These are phyloP conservation scores for Spathaspora sp. DNA, from an alignment of 1,139 yeast genomes.

Conservation along the genomic window DNA sequence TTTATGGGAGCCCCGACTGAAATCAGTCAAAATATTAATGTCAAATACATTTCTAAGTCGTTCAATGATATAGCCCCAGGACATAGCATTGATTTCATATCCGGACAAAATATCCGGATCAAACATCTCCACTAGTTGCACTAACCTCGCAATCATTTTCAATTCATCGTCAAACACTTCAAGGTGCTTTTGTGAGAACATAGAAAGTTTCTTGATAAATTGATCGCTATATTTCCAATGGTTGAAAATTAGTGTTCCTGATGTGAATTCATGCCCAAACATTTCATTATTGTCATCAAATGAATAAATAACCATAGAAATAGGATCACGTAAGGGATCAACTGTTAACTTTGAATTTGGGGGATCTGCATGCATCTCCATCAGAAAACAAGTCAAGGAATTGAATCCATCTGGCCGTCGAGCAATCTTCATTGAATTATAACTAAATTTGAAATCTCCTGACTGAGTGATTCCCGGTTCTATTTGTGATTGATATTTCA, in stretches of 20 bases:
- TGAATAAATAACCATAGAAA: conserved; percentile 63
- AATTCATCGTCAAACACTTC: conserved; percentile 49
- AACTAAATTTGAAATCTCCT: conserved; percentile 33
- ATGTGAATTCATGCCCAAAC: conserved; percentile 17
- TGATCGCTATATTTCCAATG: conserved; percentile 3
- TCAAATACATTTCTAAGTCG: conserved; percentile 50
- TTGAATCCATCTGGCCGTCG: conserved; percentile 48
- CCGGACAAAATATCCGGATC: conserved; percentile 93
- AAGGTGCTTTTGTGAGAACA: conserved; percentile 16
- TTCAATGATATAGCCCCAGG: conserved; percentile 90
- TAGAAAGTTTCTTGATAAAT: conserved; percentile 6
- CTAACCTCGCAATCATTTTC: conserved; percentile 54
- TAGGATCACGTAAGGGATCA: conserved; percentile 62
- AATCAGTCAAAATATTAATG: conserved; percentile 47
- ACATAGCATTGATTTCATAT: conserved; percentile 72
- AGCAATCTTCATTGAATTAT: conserved; percentile 29
- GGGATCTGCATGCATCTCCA: conserved; percentile 70
- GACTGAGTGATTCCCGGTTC: conserved; percentile 45
- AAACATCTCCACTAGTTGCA: conserved; percentile 53
- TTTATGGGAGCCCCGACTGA: conserved; percentile 46
- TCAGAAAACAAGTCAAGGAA: conserved; percentile 51
- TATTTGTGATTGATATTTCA: conserved; percentile 47
- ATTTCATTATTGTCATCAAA: conserved; percentile 47
- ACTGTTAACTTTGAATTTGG: conserved; percentile 49
- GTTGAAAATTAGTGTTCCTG: conserved; percentile 19